Percentiles rank a stretch among this genome's conserved stretches.
Conservation (phyloP, 352 stramenopile species). For the Phytophthora gonapodyides region DNA sequence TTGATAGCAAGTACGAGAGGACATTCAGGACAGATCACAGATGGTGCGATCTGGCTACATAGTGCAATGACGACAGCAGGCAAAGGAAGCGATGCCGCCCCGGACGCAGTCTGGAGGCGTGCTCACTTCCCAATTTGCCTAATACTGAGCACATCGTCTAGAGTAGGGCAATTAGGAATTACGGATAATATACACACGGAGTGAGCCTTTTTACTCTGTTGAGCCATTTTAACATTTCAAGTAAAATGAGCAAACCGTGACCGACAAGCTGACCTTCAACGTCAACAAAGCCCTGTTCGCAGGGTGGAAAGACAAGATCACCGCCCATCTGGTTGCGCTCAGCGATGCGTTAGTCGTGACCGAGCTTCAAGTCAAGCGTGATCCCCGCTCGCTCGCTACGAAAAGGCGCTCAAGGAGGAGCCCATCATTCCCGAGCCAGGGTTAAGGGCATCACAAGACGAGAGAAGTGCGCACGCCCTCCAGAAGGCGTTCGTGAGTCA, state of each 20-base stretch:
- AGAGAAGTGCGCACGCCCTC: neutral
- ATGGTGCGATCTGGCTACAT: neutral
- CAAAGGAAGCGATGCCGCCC: neutral
- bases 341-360: neutral
- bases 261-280: neutral
- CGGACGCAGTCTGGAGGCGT: neutral
- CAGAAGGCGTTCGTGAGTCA: constrained; percentile 4
- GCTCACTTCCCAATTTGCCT: constrained; percentile 5
- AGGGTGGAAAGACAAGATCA: neutral
- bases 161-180: neutral
- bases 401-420: neutral
- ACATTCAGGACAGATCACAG: too few relatives aligned
- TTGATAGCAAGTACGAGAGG: too few relatives aligned
- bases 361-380: too few relatives aligned
- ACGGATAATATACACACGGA: constrained; percentile 3
- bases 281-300: neutral
- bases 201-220: constrained; percentile 3
- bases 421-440: neutral
- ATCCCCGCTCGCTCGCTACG: neutral
- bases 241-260: constrained; percentile 11
- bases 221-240: constrained; percentile 12
- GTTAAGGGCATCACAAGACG: neutral
- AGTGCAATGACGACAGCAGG: constrained; percentile 1
- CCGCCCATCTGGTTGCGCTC: neutral
- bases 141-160: constrained; percentile 4